Percentiles rank a stretch among this genome's conserved stretches.
These are phyloP conservation scores for Colletotrichum plurivorum DNA, from an alignment of 2,329 filamentous ascomycete species.

Conservation along the genomic window DNA sequence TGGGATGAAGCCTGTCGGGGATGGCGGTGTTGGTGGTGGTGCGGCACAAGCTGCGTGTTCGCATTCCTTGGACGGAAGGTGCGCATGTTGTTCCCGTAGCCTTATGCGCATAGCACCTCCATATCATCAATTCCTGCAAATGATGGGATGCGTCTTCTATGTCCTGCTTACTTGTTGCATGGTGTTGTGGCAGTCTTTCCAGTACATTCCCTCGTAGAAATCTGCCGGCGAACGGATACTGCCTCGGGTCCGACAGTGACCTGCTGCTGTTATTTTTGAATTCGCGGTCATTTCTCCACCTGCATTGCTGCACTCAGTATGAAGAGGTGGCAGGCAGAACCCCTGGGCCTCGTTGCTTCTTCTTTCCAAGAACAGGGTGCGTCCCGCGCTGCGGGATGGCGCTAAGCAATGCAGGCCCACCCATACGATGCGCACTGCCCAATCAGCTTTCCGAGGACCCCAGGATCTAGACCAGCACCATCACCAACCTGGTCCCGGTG, in stretches of 20 bases:
- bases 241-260: no score
- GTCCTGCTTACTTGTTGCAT: no score
- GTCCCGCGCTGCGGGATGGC: slow-evolving; percentile 33
- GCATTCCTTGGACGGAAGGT: slow-evolving; percentile 19
- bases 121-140: no score
- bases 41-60: slow-evolving; percentile 27
- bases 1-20: slow-evolving; percentile 28
- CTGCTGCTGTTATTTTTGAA: no score
- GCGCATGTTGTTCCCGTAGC: slow-evolving; percentile 27
- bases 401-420: slow-evolving; percentile 26
- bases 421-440: not conserved
- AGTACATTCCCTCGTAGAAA: no score
- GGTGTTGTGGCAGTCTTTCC: no score
- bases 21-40: slow-evolving; percentile 26
- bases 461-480: slow-evolving; percentile 25
- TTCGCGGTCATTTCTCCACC: no score
- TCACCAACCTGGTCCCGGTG: no score
- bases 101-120: slow-evolving; percentile 26
- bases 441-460: slow-evolving; percentile 4
- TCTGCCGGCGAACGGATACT: no score
- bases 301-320: no score
- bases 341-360: slow-evolving; percentile 26
- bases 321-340: slow-evolving; percentile 26
- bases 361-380: slow-evolving; percentile 36
- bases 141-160: no score